A percentile compares a stretch with the other conserved stretches of the same genome.
Evolutionary conservation across 2,329 filamentous ascomycete genomes (phyloP).

Genomic region (Aspergillus neotritici): DNA sequence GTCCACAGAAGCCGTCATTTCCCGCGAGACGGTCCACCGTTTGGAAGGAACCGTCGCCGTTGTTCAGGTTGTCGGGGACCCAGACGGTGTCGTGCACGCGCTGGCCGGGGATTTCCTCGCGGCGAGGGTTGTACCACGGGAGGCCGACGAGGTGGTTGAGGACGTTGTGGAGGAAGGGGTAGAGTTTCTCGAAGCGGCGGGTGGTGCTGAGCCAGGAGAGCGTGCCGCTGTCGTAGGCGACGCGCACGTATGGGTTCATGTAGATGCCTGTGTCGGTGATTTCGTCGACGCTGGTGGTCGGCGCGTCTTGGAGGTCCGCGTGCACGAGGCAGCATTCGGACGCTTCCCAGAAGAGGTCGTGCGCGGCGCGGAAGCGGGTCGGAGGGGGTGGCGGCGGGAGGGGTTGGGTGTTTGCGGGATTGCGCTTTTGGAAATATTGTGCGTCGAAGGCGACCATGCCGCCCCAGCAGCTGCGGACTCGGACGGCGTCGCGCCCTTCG

Average conservation of each 20-base stretch:
- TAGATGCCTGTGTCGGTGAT: slow-evolving; percentile 55
- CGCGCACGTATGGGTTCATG: slow-evolving; percentile 69
- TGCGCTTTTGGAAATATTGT: slow-evolving; percentile 38
- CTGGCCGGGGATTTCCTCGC: slow-evolving; percentile 55
- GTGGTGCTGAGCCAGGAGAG: slow-evolving; percentile 56
- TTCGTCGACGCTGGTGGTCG: slow-evolving; percentile 22
- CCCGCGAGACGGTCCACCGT: slow-evolving; percentile 34
- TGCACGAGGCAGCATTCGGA: slow-evolving; percentile 60
- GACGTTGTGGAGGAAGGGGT: slow-evolving; percentile 54
- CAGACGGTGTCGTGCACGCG: slow-evolving; percentile 37
- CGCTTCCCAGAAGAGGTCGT: slow-evolving; percentile 57
- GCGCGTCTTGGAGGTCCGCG: slow-evolving; percentile 42
- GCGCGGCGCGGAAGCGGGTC: slow-evolving; percentile 53
- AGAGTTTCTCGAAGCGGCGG: slow-evolving; percentile 61
- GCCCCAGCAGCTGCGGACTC: slow-evolving; percentile 70
- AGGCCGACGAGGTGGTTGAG: slow-evolving; percentile 52
- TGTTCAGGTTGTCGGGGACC: slow-evolving; percentile 27
- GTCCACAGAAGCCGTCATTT: slow-evolving; percentile 44
- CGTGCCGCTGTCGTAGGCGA: slow-evolving; percentile 58
- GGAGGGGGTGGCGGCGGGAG: slow-evolving; percentile 22
- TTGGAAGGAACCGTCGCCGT: slow-evolving; percentile 36
- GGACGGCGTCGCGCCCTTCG: slow-evolving; percentile 53
- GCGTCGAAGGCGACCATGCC: slow-evolving; percentile 59
- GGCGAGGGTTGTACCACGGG: slow-evolving; percentile 57
- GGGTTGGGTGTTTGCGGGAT: slow-evolving; percentile 7